Evolutionary conservation across 345 rosid genomes (phyloP).

Genomic region (Citropsis articulata): DNA sequence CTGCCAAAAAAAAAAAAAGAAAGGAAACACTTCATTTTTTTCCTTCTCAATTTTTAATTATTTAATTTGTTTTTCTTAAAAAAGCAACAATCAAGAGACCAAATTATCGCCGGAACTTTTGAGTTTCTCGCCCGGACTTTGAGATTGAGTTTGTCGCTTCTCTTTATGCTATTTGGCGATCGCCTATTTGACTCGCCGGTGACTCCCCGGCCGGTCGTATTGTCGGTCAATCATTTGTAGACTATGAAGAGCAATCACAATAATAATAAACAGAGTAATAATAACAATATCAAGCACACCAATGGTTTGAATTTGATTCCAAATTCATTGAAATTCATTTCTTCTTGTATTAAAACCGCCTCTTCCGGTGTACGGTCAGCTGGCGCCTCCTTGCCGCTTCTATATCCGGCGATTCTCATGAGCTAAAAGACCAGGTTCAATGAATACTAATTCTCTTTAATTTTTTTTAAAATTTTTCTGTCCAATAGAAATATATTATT

Average conservation of each 20-base stretch:
- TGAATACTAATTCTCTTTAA: not conserved
- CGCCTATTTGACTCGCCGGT: slow-evolving; percentile 40
- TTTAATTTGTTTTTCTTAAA: slow-evolving; percentile 9
- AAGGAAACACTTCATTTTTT: not conserved
- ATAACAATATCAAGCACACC: slow-evolving; percentile 19
- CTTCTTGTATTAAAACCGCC: slow-evolving; percentile 82
- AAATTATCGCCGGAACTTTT: slow-evolving; percentile 9
- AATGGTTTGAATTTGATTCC: slow-evolving; percentile 46
- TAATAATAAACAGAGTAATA: slow-evolving; percentile 19
- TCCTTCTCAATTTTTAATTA: slow-evolving; percentile 1
- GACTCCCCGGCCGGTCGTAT: slow-evolving; percentile 43
- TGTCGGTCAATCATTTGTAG: slow-evolving; percentile 13
- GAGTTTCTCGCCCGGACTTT: not conserved
- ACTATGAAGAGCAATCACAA: slow-evolving; percentile 64
- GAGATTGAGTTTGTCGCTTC: not conserved
- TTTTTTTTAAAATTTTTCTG: not conserved
- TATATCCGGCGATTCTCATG: slow-evolving; percentile 54
- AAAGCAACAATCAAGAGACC: slow-evolving; percentile 22
- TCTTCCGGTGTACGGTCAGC: slow-evolving; percentile 95
- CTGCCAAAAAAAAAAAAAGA: not conserved
- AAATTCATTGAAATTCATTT: slow-evolving; percentile 76
- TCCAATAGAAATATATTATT: not conserved
- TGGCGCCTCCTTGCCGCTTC: slow-evolving; percentile 80
- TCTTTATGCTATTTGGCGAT: slow-evolving; percentile 50
- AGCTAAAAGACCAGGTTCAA: slow-evolving; percentile 74